These are phyloP conservation scores for Pestalotiopsis sp. DNA, from an alignment of 2,329 filamentous ascomycete genomes.

Conservation along the genomic window DNA sequence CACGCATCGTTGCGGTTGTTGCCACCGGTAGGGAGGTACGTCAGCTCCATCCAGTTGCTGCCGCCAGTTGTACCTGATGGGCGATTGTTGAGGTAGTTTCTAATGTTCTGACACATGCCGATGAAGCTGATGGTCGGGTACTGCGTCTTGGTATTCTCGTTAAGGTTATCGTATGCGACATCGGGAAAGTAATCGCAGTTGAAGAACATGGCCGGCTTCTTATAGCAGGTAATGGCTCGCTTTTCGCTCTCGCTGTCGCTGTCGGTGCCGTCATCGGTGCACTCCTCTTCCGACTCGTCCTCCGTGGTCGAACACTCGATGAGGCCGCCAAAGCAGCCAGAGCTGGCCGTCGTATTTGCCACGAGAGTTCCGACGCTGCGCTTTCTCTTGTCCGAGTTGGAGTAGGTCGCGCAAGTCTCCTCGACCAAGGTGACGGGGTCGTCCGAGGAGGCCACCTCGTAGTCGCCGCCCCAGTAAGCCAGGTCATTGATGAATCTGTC, in stretches of 20 bases:
- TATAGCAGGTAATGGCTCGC: not conserved
- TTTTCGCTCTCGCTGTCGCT: not conserved
- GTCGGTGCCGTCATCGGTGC: slow-evolving; percentile 31
- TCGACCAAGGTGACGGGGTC: slow-evolving; percentile 2
- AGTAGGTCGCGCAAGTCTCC: not conserved
- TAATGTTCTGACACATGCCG: not conserved
- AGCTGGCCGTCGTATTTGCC: not conserved
- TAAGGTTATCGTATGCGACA: not conserved
- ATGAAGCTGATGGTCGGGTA: not conserved
- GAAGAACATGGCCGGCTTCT: not conserved
- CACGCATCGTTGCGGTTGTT: not conserved
- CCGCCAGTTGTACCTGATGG: not conserved
- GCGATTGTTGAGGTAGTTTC: slow-evolving; percentile 1
- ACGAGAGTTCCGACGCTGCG: not conserved
- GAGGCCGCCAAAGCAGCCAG: not conserved
- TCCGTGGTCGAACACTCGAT: slow-evolving; percentile 12
- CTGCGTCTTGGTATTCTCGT: not conserved
- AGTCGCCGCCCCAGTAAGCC: not conserved
- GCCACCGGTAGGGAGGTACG: not conserved
- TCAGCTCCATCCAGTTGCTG: slow-evolving; percentile 1
- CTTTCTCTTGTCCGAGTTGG: not conserved
- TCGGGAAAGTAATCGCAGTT: not conserved
- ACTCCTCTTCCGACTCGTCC: slow-evolving; percentile 35
- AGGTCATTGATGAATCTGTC: not conserved
- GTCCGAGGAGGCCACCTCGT: not conserved